Evolutionary conservation across 768 basidiomycete species (phyloP).

Genomic region (Suillus variegatus): DNA sequence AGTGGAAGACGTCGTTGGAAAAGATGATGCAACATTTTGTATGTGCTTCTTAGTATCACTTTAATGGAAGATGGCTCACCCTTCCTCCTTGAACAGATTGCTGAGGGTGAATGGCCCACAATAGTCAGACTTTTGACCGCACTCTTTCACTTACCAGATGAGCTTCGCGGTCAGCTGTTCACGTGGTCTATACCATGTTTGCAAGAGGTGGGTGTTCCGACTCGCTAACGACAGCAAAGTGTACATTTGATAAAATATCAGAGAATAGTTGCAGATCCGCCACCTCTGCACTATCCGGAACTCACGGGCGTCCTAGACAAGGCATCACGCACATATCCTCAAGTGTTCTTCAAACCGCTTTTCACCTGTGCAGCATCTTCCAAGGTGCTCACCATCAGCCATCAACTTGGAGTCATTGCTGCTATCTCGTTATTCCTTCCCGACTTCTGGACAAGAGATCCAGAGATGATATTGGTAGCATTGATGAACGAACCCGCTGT

Average conservation of each 20-base stretch:
- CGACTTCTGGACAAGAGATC: slow-evolving; percentile 66
- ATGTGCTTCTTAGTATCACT: slow-evolving; percentile 18
- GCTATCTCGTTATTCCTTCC: slow-evolving; percentile 55
- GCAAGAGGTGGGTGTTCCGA: slow-evolving; percentile 44
- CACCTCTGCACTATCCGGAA: slow-evolving; percentile 44
- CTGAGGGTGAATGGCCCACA: slow-evolving; percentile 43
- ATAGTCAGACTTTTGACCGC: slow-evolving; percentile 42
- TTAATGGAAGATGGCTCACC: neutral
- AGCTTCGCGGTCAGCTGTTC: slow-evolving; percentile 43
- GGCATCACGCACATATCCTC: slow-evolving; percentile 55
- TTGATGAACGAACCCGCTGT: slow-evolving; percentile 50
- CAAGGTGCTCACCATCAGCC: slow-evolving; percentile 59
- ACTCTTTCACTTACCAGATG: slow-evolving; percentile 50
- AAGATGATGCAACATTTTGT: slow-evolving; percentile 43
- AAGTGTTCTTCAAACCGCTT: slow-evolving; percentile 70
- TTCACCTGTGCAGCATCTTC: slow-evolving; percentile 68
- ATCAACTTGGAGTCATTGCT: slow-evolving; percentile 56
- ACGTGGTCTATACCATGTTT: slow-evolving; percentile 45
- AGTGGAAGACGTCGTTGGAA: slow-evolving; percentile 47
- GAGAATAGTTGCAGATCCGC: slow-evolving; percentile 58
- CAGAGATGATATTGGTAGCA: slow-evolving; percentile 75
- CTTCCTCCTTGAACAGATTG: slow-evolving; percentile 31
- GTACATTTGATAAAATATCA: slow-evolving; percentile 23
- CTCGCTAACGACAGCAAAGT: neutral
- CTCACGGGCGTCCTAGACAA: slow-evolving; percentile 54